Percentiles rank a stretch among this genome's conserved stretches.
phyloP scores from a whole-genome alignment of 441 rosid species.

The Aleurites moluccanus region DNA sequence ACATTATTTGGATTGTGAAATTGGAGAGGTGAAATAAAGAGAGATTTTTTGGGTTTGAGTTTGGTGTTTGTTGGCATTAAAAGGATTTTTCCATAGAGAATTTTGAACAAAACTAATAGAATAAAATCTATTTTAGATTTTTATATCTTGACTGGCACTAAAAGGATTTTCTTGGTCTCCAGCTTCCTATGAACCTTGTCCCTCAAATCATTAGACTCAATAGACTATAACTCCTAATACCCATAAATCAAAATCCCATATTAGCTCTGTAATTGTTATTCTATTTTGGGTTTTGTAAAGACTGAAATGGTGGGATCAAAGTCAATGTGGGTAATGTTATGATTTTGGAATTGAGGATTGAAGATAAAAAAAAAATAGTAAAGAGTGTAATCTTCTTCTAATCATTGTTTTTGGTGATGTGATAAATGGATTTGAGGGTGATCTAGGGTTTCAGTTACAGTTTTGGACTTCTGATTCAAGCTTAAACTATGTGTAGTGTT shows the following conservation, averaged over 20 bases:
- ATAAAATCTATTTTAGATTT: too few relatives aligned
- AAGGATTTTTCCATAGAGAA: too few relatives aligned
- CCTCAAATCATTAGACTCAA: constrained; percentile 79
- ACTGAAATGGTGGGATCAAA: constrained; percentile 25
- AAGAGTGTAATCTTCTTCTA: constrained; percentile 16
- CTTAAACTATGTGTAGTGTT: too few relatives aligned
- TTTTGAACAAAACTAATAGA: too few relatives aligned
- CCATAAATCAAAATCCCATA: constrained; percentile 29
- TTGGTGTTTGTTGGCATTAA: too few relatives aligned
- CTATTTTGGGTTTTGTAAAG: constrained; percentile 20
- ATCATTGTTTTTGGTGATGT: constrained; percentile 9
- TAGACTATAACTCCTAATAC: constrained; percentile 57
- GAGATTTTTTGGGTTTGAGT: too few relatives aligned
- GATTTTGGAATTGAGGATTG: constrained; percentile 12
- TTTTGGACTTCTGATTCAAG: too few relatives aligned
- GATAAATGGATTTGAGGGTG: background rate
- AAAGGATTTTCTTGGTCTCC: constrained; percentile 83
- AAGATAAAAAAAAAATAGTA: constrained; percentile 7
- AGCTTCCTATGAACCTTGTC: constrained; percentile 81
- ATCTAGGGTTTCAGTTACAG: background rate
- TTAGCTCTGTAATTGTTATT: background rate
- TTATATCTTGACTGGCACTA: too few relatives aligned
- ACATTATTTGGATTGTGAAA: too few relatives aligned
- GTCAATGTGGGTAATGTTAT: constrained; percentile 14
- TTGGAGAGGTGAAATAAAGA: too few relatives aligned